Base-by-base conservation (phyloP, 495 filamentous ascomycete genomes). In the Aspergillus carlsbadensis region DNA sequence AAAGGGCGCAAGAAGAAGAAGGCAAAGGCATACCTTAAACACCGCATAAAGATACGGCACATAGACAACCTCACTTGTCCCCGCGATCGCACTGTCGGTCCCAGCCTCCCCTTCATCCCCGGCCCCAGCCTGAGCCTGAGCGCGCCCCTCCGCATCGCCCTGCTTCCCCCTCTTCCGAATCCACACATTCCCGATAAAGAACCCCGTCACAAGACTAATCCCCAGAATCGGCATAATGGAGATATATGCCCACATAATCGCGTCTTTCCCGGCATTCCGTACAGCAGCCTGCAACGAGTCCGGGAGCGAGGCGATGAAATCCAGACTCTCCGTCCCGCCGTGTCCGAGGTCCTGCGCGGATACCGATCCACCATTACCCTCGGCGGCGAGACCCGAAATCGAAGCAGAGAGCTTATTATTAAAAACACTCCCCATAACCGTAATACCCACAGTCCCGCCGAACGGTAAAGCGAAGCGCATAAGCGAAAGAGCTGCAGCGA, bases 351-450 rank as follows among this genome's bases (percentile, higher is more conserved):
- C 52, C 24, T 24, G 6, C 51, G 8, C 53, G 35, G 10, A 52
- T 42, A 26, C n/a, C n/a, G n/a, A n/a, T n/a, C n/a, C 15, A 18
- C 20, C 21, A 22, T n/a, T 34, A 43, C 58, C 53, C 15, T 54
- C 29, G 18, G 66, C 43, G 20, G 49, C 56, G 26, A 29, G 26
- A 29, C 26, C 4, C 26, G 26, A 3, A 3, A 8, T 29, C 4
- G 8, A 29, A 3, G 26, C 26, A 8, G 4, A 3, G 26, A 69
- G 65, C 29, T 72, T 78, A 65, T 86, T 86, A 53, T 82, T 82
- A 63, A 86, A 85, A 1, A 87, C 81, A 26, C 74, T 77, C 6
- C 80, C 72, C 81, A 86, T 85, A 41, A 86, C 74, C 0, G 83
- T 84, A 22, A 84, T 66, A 4, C 70, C 75, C 11, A 86, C 57